Percentiles rank a stretch among this genome's conserved stretches.
phyloP scores from a whole-genome alignment of 2,329 filamentous ascomycete species.

The Aspergillus amoenus region DNA sequence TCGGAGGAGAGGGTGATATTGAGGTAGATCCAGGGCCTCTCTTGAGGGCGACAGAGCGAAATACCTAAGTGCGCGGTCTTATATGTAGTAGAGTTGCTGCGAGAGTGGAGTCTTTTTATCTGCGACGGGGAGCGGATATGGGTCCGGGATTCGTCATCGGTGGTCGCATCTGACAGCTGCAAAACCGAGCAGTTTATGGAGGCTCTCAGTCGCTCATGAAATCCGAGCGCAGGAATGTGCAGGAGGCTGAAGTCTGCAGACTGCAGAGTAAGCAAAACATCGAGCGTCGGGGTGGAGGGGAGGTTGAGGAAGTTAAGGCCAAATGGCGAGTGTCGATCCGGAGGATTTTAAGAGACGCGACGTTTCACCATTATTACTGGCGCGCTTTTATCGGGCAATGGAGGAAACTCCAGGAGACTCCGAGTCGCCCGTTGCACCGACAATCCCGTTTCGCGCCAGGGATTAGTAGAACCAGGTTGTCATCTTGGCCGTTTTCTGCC shows the following conservation, averaged over 20 bases:
- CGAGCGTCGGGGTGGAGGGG: background rate
- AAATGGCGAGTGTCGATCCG: constrained; percentile 15
- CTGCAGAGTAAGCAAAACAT: background rate
- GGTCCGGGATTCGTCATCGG: constrained; percentile 12
- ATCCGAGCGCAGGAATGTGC: background rate
- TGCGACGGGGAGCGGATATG: background rate
- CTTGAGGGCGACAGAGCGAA: background rate
- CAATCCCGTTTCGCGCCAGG: no score
- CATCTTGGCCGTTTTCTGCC: background rate
- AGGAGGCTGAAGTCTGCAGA: background rate
- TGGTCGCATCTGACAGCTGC: background rate
- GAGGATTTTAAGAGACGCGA: background rate
- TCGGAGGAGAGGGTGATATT: background rate
- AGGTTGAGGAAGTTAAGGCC: constrained; percentile 6
- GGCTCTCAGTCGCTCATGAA: background rate
- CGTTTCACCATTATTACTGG: constrained; percentile 8
- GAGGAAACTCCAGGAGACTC: no score
- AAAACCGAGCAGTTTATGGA: background rate
- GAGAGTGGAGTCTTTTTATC: constrained; percentile 1
- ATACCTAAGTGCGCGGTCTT: background rate
- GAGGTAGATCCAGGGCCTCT: constrained; percentile 1
- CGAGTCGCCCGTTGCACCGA: no score
- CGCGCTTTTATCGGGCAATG: no score
- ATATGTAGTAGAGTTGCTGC: constrained; percentile 1
- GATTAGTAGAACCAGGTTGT: background rate